Evolutionary conservation across 2,329 filamentous ascomycete genomes (phyloP), one percentile per base, ranked within the genome.

Genomic region (Hymenoscyphus repandus): DNA sequence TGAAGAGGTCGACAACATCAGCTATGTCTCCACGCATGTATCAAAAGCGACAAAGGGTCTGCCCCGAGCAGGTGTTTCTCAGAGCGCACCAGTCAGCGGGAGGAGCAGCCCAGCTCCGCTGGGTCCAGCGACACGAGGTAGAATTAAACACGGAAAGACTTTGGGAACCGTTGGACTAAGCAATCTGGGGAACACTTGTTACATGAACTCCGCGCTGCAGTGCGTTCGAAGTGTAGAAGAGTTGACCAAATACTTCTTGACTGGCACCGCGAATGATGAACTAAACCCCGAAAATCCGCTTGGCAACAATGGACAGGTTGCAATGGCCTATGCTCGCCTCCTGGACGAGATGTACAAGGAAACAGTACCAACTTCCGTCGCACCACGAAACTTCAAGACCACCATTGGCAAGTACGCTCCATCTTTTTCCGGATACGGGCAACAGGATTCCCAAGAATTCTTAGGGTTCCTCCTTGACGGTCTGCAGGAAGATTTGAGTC

Each of bases 371-470:
- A 76, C 78, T n/a, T 85, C 88, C 0, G 81, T 95, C 55, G 79
- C 85, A 22, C 93, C 93, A 0, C 79, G 84, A 45, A 78, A 86
- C 37, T 95, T 97, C 73, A 96, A 96, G 69, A 77, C 77, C 32
- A 84, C 82, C 2, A 85, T 97, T 50, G 90, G 92, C 36, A 81
- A 82, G 53, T 88, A 88, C 63, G 87, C 90, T 34, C 83, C 88
- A 11, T 82, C 89, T 11, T 97, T 99, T 66, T 92, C 90, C 2
- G 92, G 92, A 3, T 97, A 93, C 70, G 90, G 88, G 2, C 93
- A 99, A 67, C 93, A 99, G 66, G 93, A 99, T 66, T 95, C 93
- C 0, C 93, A 99, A 63, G 93, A 99, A 64, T 97, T 99, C 37
- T 75, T 99, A 17, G 90, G 93, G 37, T 97, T 96, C 67, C 77